Conservation (phyloP, 2,329 filamentous ascomycete species). For the Annulohypoxylon truncatum region DNA sequence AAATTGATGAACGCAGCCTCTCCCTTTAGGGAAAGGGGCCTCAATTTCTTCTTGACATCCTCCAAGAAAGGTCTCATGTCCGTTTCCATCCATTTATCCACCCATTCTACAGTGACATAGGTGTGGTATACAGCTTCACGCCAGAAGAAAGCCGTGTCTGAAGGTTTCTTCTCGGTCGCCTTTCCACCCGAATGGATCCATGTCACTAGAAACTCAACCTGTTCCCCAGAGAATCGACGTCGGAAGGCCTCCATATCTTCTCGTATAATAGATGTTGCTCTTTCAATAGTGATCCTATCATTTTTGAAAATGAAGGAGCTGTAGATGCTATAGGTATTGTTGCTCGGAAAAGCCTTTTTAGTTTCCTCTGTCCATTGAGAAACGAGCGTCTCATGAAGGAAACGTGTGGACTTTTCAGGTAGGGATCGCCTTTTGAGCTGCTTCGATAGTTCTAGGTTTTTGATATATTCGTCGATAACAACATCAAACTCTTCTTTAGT, state of each 20-base stretch:
- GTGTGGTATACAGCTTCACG: background rate
- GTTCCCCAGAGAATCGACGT: background rate
- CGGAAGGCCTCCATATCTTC: background rate
- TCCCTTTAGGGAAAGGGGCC: background rate
- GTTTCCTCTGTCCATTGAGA: background rate
- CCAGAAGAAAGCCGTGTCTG: background rate
- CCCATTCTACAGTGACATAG: background rate
- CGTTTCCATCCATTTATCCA: background rate
- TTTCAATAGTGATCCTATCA: background rate
- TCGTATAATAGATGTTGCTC: background rate
- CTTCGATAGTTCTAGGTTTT: background rate
- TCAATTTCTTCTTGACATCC: background rate
- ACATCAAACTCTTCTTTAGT: background rate
- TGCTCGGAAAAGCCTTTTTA: background rate
- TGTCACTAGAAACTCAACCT: background rate
- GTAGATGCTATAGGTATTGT: background rate
- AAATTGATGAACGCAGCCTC: background rate
- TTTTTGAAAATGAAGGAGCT: background rate
- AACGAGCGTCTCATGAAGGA: background rate
- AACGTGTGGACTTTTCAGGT: background rate
- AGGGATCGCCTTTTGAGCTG: background rate
- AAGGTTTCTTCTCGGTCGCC: background rate
- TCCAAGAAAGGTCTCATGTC: background rate
- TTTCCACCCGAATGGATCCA: background rate
- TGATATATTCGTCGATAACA: background rate